Percentiles rank a stretch among this genome's conserved stretches.
Evolutionary conservation across 371 early-diverging fungal genomes (phyloP).

Genomic region (Funneliformis caledonium): DNA sequence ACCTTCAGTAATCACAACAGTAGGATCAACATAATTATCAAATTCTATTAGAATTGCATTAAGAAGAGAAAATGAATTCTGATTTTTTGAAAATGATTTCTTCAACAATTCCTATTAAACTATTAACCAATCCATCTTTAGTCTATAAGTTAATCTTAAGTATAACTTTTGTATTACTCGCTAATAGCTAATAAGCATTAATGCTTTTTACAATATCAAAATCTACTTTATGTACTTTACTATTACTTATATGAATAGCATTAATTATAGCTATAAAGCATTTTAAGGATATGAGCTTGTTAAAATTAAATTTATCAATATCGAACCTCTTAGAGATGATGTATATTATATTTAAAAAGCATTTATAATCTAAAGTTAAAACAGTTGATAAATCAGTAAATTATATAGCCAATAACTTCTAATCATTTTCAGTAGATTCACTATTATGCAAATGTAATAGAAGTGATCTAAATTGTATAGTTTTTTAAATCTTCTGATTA

Average conservation of each 20-base stretch:
- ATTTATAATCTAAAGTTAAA: not conserved
- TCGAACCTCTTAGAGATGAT: not conserved
- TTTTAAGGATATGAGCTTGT: too few relatives aligned
- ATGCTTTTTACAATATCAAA: too few relatives aligned
- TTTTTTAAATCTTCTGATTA: not conserved
- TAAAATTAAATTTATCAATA: not conserved
- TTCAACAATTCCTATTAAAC: too few relatives aligned
- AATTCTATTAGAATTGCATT: too few relatives aligned
- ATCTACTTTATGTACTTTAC: not conserved
- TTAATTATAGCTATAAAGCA: not conserved
- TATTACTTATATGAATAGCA: not conserved
- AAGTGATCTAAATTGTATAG: not conserved
- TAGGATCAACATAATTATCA: too few relatives aligned
- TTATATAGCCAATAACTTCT: not conserved
- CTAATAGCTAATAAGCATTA: too few relatives aligned
- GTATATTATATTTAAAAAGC: not conserved
- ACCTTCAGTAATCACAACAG: too few relatives aligned
- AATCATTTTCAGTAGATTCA: not conserved
- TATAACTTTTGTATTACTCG: too few relatives aligned
- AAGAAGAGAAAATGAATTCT: too few relatives aligned
- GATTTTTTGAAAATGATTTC: too few relatives aligned
- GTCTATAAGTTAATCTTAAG: too few relatives aligned
- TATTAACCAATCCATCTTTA: too few relatives aligned
- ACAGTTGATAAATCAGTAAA: not conserved
- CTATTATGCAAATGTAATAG: not conserved